Conservation (phyloP, 2,329 filamentous ascomycete genomes). For the Ambrosiella xylebori region DNA sequence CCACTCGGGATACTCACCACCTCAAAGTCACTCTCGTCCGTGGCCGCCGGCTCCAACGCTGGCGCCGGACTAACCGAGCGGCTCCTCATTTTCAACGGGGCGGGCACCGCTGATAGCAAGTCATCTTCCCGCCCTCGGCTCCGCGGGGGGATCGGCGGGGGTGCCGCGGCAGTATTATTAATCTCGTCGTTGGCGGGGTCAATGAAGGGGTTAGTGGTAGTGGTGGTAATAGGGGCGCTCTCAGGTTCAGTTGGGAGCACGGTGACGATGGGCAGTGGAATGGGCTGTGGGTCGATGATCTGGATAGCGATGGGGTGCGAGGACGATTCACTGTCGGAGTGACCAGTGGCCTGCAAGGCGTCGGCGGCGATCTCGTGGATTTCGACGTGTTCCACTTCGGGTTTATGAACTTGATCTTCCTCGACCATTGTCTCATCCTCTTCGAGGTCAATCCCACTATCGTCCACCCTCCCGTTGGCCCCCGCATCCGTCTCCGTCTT, state of each 20-base stretch:
- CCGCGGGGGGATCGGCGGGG: conserved; percentile 7
- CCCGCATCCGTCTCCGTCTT: not conserved
- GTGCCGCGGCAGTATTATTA: no score
- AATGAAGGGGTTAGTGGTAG: not conserved
- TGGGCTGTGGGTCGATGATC: not conserved
- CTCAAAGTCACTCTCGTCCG: conserved; percentile 12
- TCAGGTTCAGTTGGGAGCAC: not conserved
- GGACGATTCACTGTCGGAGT: no score
- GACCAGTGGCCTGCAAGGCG: not conserved
- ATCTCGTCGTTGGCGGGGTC: not conserved
- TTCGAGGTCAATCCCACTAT: conserved; percentile 4
- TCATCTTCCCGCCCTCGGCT: not conserved
- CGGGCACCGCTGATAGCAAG: not conserved
- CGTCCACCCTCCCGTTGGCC: not conserved
- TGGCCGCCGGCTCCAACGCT: conserved; percentile 12
- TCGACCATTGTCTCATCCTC: not conserved
- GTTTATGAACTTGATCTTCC: not conserved
- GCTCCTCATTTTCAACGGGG: not conserved
- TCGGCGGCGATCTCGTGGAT: conserved; percentile 5
- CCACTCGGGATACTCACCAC: not conserved
- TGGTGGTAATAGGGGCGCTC: not conserved
- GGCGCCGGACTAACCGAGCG: not conserved
- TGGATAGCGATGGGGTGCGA: no score
- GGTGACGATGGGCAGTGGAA: not conserved
- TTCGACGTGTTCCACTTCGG: not conserved